A percentile compares a stretch with the other conserved stretches of the same genome.
Conservation (phyloP, 108 stramenopile species). For the Nitzschia sp. region DNA sequence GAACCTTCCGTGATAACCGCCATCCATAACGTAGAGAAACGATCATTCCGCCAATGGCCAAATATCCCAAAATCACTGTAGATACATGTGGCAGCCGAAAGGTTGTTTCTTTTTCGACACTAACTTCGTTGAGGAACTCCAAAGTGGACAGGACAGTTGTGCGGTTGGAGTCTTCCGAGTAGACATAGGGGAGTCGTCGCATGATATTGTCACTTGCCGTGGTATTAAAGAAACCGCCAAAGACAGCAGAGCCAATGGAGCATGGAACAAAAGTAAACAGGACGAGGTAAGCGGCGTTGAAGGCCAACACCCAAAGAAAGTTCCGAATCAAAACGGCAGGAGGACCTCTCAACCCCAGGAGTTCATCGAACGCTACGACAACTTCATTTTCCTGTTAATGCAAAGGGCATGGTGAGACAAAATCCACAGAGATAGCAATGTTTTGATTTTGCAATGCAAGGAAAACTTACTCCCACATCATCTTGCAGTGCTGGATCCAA, state of each 20-base stretch:
- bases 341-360: constrained; percentile 92
- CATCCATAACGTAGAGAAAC: constrained; percentile 23
- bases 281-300: constrained; percentile 90
- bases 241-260: constrained; percentile 53
- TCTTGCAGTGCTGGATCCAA: constrained; percentile 63
- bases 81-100: constrained; percentile 60
- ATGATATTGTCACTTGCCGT: constrained; percentile 28
- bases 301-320: constrained; percentile 84
- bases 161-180: constrained; percentile 31
- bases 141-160: constrained; percentile 28
- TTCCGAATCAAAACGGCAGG: constrained; percentile 77
- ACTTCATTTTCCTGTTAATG: constrained; percentile 72
- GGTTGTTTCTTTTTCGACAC: constrained; percentile 37
- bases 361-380: constrained; percentile 87
- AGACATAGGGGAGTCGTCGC: constrained; percentile 25
- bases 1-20: constrained; percentile 6
- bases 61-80: constrained; percentile 53
- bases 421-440: neutral
- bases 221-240: constrained; percentile 33
- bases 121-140: constrained; percentile 27
- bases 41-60: constrained; percentile 46
- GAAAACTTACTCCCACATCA: constrained; percentile 56
- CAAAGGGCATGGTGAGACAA: neutral
- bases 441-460: neutral
- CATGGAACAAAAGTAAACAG: constrained; percentile 86